Conservation (phyloP, 2,329 filamentous ascomycete genomes). For the Colletotrichum chrysophilum region DNA sequence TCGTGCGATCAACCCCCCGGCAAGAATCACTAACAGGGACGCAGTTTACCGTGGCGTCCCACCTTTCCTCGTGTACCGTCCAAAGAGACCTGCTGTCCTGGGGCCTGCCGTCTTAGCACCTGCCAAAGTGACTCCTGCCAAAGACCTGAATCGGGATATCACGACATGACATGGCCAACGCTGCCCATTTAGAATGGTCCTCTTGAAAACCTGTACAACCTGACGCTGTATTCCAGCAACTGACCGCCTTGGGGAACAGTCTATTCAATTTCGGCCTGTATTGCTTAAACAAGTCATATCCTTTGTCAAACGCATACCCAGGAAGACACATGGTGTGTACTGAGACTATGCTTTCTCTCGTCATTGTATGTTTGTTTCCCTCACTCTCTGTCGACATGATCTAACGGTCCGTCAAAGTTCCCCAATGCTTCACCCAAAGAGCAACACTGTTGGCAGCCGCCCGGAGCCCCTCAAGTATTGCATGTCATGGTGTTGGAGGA, state of each 20-base stretch:
- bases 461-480: fast-evolving
- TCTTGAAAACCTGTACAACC: not conserved
- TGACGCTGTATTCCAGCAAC: not conserved
- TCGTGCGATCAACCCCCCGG: not conserved
- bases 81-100: not conserved
- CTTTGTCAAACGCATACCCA: not conserved
- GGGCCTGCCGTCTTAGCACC: not conserved
- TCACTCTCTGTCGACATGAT: not conserved
- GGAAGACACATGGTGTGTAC: not conserved
- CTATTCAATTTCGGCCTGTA: not conserved
- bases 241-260: not conserved
- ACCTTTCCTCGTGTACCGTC: not conserved
- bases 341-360: not conserved
- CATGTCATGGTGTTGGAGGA: not conserved
- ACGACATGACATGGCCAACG: not conserved
- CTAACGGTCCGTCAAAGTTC: not conserved
- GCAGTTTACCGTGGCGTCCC: not conserved
- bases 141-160: not conserved
- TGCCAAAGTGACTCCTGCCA: not conserved
- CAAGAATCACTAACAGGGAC: not conserved
- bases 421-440: not conserved
- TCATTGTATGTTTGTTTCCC: not conserved
- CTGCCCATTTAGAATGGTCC: not conserved
- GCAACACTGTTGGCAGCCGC: not conserved
- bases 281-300: not conserved